Evolutionary conservation across 2,329 filamentous ascomycete genomes (phyloP), one percentile per base, ranked within the genome.

Genomic region (Neofusicoccum umdonicola): DNA sequence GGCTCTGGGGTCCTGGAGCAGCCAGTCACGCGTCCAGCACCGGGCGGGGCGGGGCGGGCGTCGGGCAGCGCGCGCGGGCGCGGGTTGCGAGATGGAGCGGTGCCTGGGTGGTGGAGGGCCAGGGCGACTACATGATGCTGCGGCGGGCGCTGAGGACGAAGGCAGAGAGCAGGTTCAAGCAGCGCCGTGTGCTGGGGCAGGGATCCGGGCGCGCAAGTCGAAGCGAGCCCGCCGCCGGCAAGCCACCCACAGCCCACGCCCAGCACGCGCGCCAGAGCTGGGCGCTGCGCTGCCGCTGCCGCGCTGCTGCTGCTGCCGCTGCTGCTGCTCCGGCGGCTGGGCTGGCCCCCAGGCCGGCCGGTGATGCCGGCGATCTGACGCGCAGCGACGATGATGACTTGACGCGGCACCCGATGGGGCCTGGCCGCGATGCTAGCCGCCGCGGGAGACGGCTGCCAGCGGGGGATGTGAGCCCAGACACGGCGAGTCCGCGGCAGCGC

Each of bases 191-290:
- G 37, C 37, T 39, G 17, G 45, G 3, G 51, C 51, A 56, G 51
- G 51, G 51, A 42, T 56, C 48, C 19, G 17, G 37, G 19, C 45
- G 51, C 51, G 51, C 51, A 56, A 56, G n/a, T 56, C 51, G 51
- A 56, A 56, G 51, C 51, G 51, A 56, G 51, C 51, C 37, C 9
- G 37, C 37, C 9, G 3, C 11, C 50, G 17, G 17, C 51, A 56
- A 56, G 51, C 51, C 51, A 56, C 51, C 51, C 47, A 31, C 27
- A 17, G 47, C 11, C 47, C 22, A 27, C 22, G 13, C 17, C 22
- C 45, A 12, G 19, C 13, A 22, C 22, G 27, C 27, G 27, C 39
- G 50, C 50, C 34, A 19, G 34, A n/a, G 50, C 50, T 54, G n/a
- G 13, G 9, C 45, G 17, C 9, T 54, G 34, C 34, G 3, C 48